These are phyloP conservation scores for Colletotrichum viniferum DNA, from an alignment of 2,329 filamentous ascomycete species.

Conservation along the genomic window DNA sequence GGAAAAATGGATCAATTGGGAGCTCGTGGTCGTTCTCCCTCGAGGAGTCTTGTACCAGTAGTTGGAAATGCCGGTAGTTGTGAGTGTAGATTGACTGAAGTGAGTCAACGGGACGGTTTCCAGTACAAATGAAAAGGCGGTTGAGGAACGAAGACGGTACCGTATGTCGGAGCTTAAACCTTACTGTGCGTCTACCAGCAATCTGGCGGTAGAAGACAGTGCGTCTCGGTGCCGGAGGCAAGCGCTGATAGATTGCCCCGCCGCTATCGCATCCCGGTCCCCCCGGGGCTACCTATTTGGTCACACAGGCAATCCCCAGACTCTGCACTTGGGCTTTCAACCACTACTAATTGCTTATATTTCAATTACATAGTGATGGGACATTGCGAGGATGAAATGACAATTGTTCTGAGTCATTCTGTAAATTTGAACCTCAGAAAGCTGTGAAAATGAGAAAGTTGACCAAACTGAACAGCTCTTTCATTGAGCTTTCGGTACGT, in stretches of 20 bases:
- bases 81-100: background rate
- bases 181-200: background rate
- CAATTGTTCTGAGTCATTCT: background rate
- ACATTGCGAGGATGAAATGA: background rate
- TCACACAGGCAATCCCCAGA: background rate
- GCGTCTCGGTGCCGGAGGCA: background rate
- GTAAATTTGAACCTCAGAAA: background rate
- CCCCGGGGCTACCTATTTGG: conserved; percentile 19
- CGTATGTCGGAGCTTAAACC: background rate
- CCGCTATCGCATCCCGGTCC: conserved; percentile 13
- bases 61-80: background rate
- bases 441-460: background rate
- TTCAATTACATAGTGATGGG: background rate
- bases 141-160: background rate
- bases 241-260: conserved; percentile 6
- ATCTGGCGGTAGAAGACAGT: background rate
- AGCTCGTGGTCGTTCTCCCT: background rate
- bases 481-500: background rate
- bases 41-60: background rate
- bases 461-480: background rate
- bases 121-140: conserved; percentile 1
- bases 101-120: conserved; percentile 1
- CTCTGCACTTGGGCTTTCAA: background rate
- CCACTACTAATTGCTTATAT: background rate
- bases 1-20: background rate